Evolutionary conservation across 129 eudicot species (phyloP).

Genomic region (Cynara cardunculus): DNA sequence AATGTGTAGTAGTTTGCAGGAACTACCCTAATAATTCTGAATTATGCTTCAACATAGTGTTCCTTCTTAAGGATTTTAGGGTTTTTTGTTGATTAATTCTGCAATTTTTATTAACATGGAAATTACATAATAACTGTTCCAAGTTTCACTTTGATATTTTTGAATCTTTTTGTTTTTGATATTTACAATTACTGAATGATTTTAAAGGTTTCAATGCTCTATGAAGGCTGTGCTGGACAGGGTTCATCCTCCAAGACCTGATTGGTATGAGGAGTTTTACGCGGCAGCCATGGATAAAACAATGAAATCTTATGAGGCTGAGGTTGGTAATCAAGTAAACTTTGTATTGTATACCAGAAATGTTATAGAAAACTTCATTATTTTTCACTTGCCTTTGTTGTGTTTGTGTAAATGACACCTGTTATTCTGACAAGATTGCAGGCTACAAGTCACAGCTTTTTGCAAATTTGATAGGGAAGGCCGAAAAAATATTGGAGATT

Average conservation of each 20-base stretch:
- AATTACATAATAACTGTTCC: neutral
- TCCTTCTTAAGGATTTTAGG: neutral
- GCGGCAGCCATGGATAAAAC: slow-evolving; percentile 58
- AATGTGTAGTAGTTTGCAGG: neutral
- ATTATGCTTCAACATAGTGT: neutral
- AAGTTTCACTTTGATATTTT: neutral
- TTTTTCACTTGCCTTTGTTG: neutral
- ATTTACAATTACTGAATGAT: neutral
- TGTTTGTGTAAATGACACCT: slow-evolving; percentile 18
- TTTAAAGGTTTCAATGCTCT: slow-evolving; percentile 1
- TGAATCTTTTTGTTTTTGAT: neutral
- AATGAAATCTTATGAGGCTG: slow-evolving; percentile 73
- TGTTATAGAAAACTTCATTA: neutral
- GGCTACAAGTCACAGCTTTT: slow-evolving; percentile 73
- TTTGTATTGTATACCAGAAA: neutral
- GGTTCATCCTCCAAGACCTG: slow-evolving; percentile 86
- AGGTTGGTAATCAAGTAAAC: slow-evolving; percentile 44
- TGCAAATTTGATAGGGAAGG: slow-evolving; percentile 54
- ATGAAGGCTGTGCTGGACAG: slow-evolving; percentile 61
- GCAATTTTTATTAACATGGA: neutral
- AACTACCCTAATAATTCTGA: neutral
- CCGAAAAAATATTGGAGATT: slow-evolving; percentile 59
- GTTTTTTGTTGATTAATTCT: slow-evolving; percentile 1
- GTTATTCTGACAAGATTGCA: slow-evolving; percentile 62
- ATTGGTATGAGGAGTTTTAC: slow-evolving; percentile 93